Conservation (phyloP, 192 early-diverging fungal genomes). For the Spinellus fusiger region DNA sequence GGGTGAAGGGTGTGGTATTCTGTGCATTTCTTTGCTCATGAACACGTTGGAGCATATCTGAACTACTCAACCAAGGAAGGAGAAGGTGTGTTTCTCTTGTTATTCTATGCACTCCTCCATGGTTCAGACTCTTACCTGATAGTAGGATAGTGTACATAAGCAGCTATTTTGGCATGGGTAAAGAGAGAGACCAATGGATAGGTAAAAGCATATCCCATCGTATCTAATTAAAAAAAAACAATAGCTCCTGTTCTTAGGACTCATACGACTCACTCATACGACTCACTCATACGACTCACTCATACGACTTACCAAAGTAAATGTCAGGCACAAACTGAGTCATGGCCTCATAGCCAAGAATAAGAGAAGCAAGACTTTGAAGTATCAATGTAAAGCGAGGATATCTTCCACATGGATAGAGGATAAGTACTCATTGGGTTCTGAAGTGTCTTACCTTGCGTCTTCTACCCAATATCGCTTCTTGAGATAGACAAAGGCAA, state of each 20-base stretch:
- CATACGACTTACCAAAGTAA: conserved; percentile 58
- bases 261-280: too few species aligned
- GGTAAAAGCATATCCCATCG: conserved; percentile 93
- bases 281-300: too few species aligned
- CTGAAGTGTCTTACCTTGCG: conserved; percentile 37
- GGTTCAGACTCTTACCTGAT: conserved; percentile 70
- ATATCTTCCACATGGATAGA: conserved; percentile 43
- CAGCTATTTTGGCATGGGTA: conserved; percentile 52
- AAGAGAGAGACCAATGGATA: conserved; percentile 72
- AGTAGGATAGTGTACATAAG: conserved; percentile 96
- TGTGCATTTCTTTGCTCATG: conserved; percentile 50
- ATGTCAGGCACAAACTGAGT: conserved; percentile 64
- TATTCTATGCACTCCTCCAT: neutral
- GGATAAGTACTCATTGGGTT: neutral
- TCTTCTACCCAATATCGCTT: conserved; percentile 66
- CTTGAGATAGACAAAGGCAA: conserved; percentile 61
- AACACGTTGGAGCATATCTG: conserved; percentile 83
- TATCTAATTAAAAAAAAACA: too few species aligned
- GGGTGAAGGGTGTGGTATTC: conserved; percentile 37
- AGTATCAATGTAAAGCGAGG: conserved; percentile 75
- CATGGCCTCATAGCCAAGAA: conserved; percentile 74
- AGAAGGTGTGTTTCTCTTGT: neutral
- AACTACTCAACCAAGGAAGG: conserved; percentile 38
- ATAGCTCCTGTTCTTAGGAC: too few species aligned
- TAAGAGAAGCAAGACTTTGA: conserved; percentile 80